Conservation (phyloP, 2,329 filamentous ascomycete species). For the Talaromyces albobiverticillius region DNA sequence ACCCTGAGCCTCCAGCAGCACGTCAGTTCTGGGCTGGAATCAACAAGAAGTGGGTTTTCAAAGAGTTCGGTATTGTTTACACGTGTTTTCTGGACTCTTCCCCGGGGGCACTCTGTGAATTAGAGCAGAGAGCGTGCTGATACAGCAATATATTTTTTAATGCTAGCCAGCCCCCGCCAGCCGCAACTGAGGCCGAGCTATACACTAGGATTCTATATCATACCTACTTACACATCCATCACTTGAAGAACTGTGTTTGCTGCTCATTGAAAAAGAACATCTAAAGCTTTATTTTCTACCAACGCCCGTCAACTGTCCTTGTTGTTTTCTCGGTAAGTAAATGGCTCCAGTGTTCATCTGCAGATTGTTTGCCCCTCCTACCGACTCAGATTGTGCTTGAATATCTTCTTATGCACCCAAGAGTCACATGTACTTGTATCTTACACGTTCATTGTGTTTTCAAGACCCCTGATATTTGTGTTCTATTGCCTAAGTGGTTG, state of each 20-base stretch:
- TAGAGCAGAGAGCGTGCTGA: neutral
- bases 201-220: no score
- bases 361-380: neutral
- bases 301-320: neutral
- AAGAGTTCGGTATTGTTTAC: neutral
- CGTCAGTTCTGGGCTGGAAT: neutral
- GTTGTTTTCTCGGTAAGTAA: neutral
- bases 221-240: neutral
- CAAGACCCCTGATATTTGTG: no score
- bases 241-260: neutral
- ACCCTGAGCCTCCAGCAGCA: neutral
- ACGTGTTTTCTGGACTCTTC: neutral
- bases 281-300: neutral
- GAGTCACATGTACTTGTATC: neutral
- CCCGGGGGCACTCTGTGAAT: neutral
- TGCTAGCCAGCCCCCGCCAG: neutral
- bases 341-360: neutral
- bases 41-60: neutral
- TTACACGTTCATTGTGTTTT: neutral
- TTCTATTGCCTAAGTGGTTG: no score
- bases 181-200: no score
- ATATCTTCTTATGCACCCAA: neutral
- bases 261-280: neutral
- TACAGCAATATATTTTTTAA: neutral
- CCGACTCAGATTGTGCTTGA: neutral